Evolutionary conservation across 2,329 filamentous ascomycete species (phyloP).

Genomic region (Fusarium buharicum): DNA sequence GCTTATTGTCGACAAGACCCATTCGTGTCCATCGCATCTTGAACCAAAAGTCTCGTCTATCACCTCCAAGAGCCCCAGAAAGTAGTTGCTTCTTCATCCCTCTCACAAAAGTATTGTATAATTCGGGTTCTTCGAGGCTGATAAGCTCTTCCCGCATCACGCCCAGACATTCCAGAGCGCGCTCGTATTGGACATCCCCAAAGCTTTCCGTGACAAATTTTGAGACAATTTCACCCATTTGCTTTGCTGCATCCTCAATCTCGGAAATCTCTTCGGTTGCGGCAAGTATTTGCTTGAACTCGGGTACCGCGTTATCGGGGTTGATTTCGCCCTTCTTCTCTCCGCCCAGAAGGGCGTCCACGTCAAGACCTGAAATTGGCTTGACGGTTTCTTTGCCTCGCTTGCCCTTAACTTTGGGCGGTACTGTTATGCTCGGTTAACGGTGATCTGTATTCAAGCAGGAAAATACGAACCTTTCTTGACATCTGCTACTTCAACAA

Average conservation of each 20-base stretch:
- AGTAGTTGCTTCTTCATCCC: constrained; percentile 78
- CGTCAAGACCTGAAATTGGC: constrained; percentile 88
- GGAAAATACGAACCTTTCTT: constrained; percentile 73
- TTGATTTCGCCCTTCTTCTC: constrained; percentile 58
- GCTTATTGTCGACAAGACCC: constrained; percentile 75
- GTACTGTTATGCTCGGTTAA: constrained; percentile 63
- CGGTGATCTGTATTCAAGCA: neutral
- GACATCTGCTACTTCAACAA: constrained; percentile 78
- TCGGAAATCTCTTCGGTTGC: constrained; percentile 67
- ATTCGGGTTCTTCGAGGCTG: constrained; percentile 75
- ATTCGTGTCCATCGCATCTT: constrained; percentile 72
- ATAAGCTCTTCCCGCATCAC: constrained; percentile 82
- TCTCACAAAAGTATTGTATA: constrained; percentile 80
- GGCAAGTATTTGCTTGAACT: constrained; percentile 84
- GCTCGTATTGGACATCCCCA: constrained; percentile 78
- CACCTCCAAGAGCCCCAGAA: constrained; percentile 76
- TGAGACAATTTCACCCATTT: constrained; percentile 78
- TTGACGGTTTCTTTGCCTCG: constrained; percentile 77
- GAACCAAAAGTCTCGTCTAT: constrained; percentile 86
- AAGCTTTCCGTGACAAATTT: constrained; percentile 76
- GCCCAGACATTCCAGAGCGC: constrained; percentile 78
- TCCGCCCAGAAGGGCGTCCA: constrained; percentile 80
- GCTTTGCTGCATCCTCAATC: constrained; percentile 74
- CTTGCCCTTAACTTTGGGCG: constrained; percentile 79
- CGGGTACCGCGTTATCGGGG: constrained; percentile 82